phyloP scores from a whole-genome alignment of 2,329 filamentous ascomycete genomes.

The Byssochlamys sp. region DNA sequence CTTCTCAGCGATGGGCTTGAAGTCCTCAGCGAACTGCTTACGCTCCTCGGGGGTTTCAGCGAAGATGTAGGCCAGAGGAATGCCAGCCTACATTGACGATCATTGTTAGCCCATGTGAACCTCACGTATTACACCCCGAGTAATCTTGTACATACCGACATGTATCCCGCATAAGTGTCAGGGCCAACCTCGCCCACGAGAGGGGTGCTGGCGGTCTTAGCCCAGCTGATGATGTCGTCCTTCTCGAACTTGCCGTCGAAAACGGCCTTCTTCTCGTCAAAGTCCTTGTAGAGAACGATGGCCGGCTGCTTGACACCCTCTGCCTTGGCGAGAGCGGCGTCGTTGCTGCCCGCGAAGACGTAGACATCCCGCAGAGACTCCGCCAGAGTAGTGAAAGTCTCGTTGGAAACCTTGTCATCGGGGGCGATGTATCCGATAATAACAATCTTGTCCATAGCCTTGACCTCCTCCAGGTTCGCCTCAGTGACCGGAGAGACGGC shows the following conservation, averaged over 20 bases:
- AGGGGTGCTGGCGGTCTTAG: slow-evolving; percentile 75
- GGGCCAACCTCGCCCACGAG: slow-evolving; percentile 92
- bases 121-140: not conserved
- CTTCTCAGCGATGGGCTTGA: slow-evolving; percentile 82
- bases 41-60: slow-evolving; percentile 87
- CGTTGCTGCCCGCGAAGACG: slow-evolving; percentile 81
- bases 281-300: slow-evolving; percentile 91
- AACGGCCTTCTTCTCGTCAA: slow-evolving; percentile 87
- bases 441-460: slow-evolving; percentile 94
- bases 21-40: slow-evolving; percentile 59
- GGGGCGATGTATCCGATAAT: slow-evolving; percentile 76
- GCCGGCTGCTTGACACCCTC: slow-evolving; percentile 81
- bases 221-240: slow-evolving; percentile 71
- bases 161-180: slow-evolving; percentile 92
- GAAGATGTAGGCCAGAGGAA: slow-evolving; percentile 96
- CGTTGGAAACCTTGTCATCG: slow-evolving; percentile 73
- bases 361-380: slow-evolving; percentile 77
- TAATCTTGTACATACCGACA: slow-evolving; percentile 51
- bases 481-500: slow-evolving; percentile 75
- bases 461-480: slow-evolving; percentile 86
- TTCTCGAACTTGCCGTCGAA: slow-evolving; percentile 73
- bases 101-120: not conserved
- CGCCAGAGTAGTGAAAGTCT: slow-evolving; percentile 66
- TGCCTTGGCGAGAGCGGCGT: slow-evolving; percentile 73
- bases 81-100: slow-evolving; percentile 49